Base-by-base conservation (phyloP, 1,284 basidiomycete species). In the Blastosporella zonata region DNA sequence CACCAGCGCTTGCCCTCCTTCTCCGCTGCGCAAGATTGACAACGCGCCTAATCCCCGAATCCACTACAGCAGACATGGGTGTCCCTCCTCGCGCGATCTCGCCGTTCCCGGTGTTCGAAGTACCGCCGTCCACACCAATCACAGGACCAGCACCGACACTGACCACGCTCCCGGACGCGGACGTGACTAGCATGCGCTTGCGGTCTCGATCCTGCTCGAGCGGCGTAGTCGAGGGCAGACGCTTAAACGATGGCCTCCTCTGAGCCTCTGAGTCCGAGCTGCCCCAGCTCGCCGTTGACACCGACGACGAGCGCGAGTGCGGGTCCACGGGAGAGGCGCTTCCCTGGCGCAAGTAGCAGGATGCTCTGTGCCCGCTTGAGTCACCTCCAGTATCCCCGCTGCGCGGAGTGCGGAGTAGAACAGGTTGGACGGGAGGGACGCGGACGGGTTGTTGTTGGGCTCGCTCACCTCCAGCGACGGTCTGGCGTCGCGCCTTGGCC, bases 191-290 rank as follows among this genome's bases (percentile, higher is more conserved):
- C n/a, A 28, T 6, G 12, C 27, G 12, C 27, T 28, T 35, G 34
- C 34, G 18, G 2, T 18, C 34, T 35, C n/a, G n/a, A 6, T 43
- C 35, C 3, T 37, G n/a, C 18, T 49, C 47, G n/a, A 49, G 41
- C 15, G 47, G 47, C 8, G 47, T 49, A 10, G 22, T 21, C 1
- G 47, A 49, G 2, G 47, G 47, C 5, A 49, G 22, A 3, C 47
- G 33, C 18, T 49, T 49, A 13, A 49, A 49, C 3, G 40, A 6
- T 2, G 41, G 47, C 17, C 47, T 27, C 12, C 12, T 13, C 8
- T 31, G 3, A 17, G 6, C 27, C 2, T 42, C 15, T 18, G n/a
- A 4, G 2, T 6, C 6, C 34, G 34, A 4, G 3, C 2, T 2
- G 2, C 9, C 9, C 15, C 6, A 17, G 6, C 7, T 6, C 15